Conservation (phyloP, 768 basidiomycete genomes). For the Russula sp. region DNA sequence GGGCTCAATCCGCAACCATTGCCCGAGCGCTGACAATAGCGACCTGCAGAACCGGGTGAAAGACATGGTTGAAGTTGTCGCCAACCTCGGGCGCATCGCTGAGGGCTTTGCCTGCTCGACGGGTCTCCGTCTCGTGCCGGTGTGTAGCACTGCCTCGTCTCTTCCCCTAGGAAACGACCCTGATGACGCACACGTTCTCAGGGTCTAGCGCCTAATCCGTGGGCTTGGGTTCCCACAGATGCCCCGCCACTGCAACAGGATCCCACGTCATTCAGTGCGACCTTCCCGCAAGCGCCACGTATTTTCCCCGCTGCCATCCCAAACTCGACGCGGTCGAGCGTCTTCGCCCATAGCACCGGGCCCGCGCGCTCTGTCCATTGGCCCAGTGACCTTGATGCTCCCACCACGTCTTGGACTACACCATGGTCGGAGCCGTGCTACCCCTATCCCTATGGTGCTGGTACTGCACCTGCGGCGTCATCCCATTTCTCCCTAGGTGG, state of each 20-base stretch:
- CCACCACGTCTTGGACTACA: not conserved
- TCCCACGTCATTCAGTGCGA: slow-evolving; percentile 6
- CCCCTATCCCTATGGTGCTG: not conserved
- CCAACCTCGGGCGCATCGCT: slow-evolving; percentile 11
- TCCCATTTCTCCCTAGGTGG: slow-evolving; percentile 9
- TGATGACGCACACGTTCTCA: not conserved
- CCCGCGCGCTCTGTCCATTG: slow-evolving; percentile 18
- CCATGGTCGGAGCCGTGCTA: not conserved
- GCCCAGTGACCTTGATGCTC: slow-evolving; percentile 10
- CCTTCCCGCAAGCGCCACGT: slow-evolving; percentile 15
- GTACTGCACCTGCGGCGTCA: not conserved
- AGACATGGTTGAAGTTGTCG: slow-evolving; percentile 12
- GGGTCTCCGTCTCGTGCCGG: slow-evolving; percentile 19
- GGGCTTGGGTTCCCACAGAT: slow-evolving; percentile 9
- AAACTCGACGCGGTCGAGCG: slow-evolving; percentile 12
- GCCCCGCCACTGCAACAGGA: slow-evolving; percentile 6
- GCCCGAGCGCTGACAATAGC: not conserved
- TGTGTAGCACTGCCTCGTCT: not conserved
- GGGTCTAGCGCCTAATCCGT: slow-evolving; percentile 2
- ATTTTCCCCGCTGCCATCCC: slow-evolving; percentile 15
- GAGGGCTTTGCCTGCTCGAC: slow-evolving; percentile 16
- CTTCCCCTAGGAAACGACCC: not conserved
- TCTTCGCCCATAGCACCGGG: slow-evolving; percentile 12
- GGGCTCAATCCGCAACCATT: not conserved
- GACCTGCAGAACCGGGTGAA: slow-evolving; percentile 7